Evolutionary conservation across 768 basidiomycete genomes (phyloP), one percentile per base, ranked within the genome.

Genomic region (Hericium coralloides): DNA sequence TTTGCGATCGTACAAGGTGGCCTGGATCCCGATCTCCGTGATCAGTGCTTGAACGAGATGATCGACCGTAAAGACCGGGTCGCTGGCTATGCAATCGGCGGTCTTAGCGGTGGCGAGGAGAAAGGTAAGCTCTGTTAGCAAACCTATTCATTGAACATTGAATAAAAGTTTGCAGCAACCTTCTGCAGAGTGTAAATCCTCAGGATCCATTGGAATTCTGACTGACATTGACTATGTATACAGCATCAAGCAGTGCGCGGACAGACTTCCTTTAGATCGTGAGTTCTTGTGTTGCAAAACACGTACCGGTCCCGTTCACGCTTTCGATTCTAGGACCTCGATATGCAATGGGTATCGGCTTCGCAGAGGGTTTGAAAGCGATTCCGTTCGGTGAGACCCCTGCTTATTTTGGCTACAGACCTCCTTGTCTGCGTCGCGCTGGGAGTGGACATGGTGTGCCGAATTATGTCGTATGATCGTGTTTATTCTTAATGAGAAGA

Each of bases 1-100:
- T 95, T 95, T 64, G 93, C 93, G 1, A 95, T 95, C 55, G 83
- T 95, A 9, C 92, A 95, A 70, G 92, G 92, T 37, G 92, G 92
- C 2, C 75, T 95, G 20, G 84, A 92, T 61, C 76, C 79, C 20
- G 67, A 67, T 0, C 79, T 95, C 41, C 79, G 92, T 43, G 82
- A 89, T 60, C 76, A 78, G 58, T 95, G 92, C 68, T 67, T 94
- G 12, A 80, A 85, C 55, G 87, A 86, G 53, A 95, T 95, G 91
- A 72, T 91, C 38, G 77, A 82, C 57, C 78, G 92, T 38, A 85
- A 78, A 63, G 77, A 85, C 58, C 72, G 72, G n/a, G 83, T 95
- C 3, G 83, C 91, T n/a, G 92, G 93, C 1, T 95, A 89, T 68
- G 92, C 92, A 8, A 89, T 95, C 56, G 93, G 92, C 22, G 92